phyloP scores from a whole-genome alignment of 1,284 basidiomycete genomes.

The Ustilago vetiveriae region DNA sequence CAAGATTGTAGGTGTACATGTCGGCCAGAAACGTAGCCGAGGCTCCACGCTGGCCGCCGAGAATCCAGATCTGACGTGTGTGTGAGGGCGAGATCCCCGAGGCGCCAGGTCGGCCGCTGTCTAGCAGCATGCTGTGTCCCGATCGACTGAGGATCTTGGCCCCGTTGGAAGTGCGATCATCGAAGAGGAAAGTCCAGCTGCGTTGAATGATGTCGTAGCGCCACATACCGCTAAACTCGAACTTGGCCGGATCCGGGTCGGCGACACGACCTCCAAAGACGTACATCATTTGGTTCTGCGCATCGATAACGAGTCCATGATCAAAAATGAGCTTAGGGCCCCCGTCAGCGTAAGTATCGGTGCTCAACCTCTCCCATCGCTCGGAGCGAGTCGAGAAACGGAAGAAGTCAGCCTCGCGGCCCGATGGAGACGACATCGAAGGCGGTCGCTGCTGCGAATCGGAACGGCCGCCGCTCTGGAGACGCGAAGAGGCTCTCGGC shows the following conservation, averaged over 20 bases:
- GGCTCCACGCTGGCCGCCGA: slow-evolving; percentile 63
- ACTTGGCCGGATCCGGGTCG: slow-evolving; percentile 69
- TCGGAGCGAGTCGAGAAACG: slow-evolving; percentile 64
- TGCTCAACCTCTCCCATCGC: slow-evolving; percentile 63
- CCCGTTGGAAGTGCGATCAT: slow-evolving; percentile 55
- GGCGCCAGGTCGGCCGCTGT: slow-evolving; percentile 44
- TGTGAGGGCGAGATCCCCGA: slow-evolving; percentile 43
- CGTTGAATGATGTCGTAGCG: slow-evolving; percentile 61
- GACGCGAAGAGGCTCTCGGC: slow-evolving; percentile 19
- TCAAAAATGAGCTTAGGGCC: slow-evolving; percentile 81
- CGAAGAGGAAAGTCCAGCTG: slow-evolving; percentile 62
- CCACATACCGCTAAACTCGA: slow-evolving; percentile 66
- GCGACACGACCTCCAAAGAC: slow-evolving; percentile 80
- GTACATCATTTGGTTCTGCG: slow-evolving; percentile 77
- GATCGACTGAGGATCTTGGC: slow-evolving; percentile 50
- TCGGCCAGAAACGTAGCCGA: slow-evolving; percentile 64
- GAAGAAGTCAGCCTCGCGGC: slow-evolving; percentile 64
- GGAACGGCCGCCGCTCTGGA: slow-evolving; percentile 13
- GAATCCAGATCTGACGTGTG: slow-evolving; percentile 61
- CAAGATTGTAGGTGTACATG: slow-evolving; percentile 62
- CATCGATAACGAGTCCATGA: slow-evolving; percentile 82
- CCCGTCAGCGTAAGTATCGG: slow-evolving; percentile 69
- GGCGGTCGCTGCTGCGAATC: slow-evolving; percentile 30
- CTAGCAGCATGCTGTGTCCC: slow-evolving; percentile 67
- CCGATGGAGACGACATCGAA: slow-evolving; percentile 22